Evolutionary conservation across 75 land plant species (phyloP), one percentile per base, ranked within the genome.

Genomic region (Gnetum montanum): DNA sequence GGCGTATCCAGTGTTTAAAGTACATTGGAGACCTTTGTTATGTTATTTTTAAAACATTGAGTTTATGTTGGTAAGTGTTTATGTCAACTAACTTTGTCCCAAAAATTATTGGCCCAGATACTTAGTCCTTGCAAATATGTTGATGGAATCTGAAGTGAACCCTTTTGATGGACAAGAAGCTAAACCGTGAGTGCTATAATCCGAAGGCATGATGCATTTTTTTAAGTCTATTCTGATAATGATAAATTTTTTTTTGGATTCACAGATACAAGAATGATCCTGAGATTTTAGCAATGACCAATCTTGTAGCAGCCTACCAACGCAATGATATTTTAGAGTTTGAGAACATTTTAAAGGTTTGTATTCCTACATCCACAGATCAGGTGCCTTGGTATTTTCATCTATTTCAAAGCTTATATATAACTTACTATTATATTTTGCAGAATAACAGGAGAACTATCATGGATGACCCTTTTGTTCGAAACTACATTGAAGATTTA

Each of bases 141-240:
- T 93, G 62, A 93, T 93, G 98, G 86, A 88, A 61, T 93, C 98
- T 51, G 79, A 88, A 67, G 98, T 93, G 49, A 93, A 93, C 60
- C 98, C 98, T 33, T 93, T 93, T 71, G 98, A 93, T 73, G 98
- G 86, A 0, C 98, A 93, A 47, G 98, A 93, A 62, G 94, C 98
- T 19, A 88, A 93, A 62, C 98, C 94, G 97, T 88, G 75, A 70
- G 89, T 46, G 7, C 19, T 23, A n/a, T n/a, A n/a, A n/a, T n/a
- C n/a, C n/a, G n/a, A n/a, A n/a, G n/a, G n/a, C n/a, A n/a, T n/a
- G n/a, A 47, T 29, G 20, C 46, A 15, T 8, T 49, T 40, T 40
- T 10, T 10, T 10, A 40, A 40, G 41, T 46, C 38, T 36, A 36
- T 36, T 10, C 10, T 36, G 8, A 36, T 36, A 36, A 36, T 36